Conservation (phyloP, 1,284 basidiomycete species). For the Filobasidium uniguttulatum region DNA sequence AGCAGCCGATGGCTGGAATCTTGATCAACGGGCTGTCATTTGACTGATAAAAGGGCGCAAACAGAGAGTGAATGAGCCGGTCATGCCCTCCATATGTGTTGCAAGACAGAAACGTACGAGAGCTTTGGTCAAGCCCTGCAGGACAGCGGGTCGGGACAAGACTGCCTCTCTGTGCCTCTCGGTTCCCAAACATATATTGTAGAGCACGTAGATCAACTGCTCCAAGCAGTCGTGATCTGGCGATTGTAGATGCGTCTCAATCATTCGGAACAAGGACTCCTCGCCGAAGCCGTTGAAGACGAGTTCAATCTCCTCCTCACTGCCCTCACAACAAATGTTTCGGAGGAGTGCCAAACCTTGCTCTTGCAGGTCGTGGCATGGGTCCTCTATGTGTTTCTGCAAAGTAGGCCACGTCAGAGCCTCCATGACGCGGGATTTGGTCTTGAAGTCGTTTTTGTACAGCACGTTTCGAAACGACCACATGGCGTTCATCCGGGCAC, state of each 20-base stretch:
- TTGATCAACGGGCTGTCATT: constrained; percentile 20
- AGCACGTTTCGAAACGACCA: constrained; percentile 72
- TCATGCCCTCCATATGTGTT: no score
- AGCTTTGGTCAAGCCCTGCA: constrained; percentile 20
- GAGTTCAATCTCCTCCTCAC: constrained; percentile 21
- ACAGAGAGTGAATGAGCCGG: no score
- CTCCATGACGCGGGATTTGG: constrained; percentile 52
- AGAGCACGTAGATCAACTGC: constrained; percentile 2
- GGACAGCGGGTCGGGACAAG: constrained; percentile 20
- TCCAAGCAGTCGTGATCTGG: constrained; percentile 10
- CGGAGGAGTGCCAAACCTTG: constrained; percentile 31
- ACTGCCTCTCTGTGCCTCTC: constrained; percentile 24
- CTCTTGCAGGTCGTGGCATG: constrained; percentile 18
- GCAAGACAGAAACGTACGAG: constrained; percentile 20
- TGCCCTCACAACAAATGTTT: constrained; percentile 31
- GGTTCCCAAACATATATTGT: constrained; percentile 29
- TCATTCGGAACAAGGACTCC: constrained; percentile 18
- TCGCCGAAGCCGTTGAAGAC: constrained; percentile 27
- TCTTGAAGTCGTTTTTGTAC: constrained; percentile 46
- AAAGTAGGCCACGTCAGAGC: constrained; percentile 47
- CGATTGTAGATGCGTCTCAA: constrained; percentile 15
- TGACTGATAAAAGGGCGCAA: constrained; percentile 5
- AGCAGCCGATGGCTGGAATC: constrained; percentile 25
- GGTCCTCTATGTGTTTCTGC: constrained; percentile 18
- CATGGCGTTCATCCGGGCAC: constrained; percentile 51